Conservation (phyloP, 108 stramenopile species). For the Fragilaria crotonensis region DNA sequence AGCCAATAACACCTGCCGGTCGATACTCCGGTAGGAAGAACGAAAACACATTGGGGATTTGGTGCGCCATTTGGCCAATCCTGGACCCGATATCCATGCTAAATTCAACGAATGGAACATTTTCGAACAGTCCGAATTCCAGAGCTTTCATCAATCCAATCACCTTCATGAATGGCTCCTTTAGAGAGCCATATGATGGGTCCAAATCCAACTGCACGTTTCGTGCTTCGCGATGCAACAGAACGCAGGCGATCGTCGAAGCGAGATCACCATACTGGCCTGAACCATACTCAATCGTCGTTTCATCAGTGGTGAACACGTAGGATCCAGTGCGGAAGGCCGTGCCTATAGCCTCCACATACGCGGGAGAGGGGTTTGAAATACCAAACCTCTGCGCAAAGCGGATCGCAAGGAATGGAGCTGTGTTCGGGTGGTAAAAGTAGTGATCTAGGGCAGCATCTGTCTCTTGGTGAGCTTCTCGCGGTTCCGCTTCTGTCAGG, state of each 20-base stretch:
- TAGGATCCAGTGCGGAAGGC: conserved; percentile 57
- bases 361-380: conserved; percentile 62
- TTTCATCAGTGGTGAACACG: conserved; percentile 11
- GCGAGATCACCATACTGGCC: conserved; percentile 51
- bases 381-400: conserved; percentile 58
- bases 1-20: conserved; percentile 19
- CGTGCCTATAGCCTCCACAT: conserved; percentile 26
- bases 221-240: conserved; percentile 48
- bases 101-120: conserved; percentile 19
- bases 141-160: conserved; percentile 42
- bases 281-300: conserved; percentile 26
- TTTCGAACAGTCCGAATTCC: conserved; percentile 21
- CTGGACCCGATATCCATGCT: conserved; percentile 11
- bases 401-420: conserved; percentile 50
- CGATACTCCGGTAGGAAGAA: conserved; percentile 40
- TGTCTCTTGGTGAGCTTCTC: conserved; percentile 63
- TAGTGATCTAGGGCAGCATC: conserved; percentile 65
- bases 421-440: conserved; percentile 43
- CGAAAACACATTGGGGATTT: conserved; percentile 12
- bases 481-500: conserved; percentile 16
- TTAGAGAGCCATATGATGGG: conserved; percentile 39
- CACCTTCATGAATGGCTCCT: conserved; percentile 48
- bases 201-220: conserved; percentile 36
- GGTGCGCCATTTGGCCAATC: conserved; percentile 34
- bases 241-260: conserved; percentile 48